Evolutionary conservation across 2,329 filamentous ascomycete genomes (phyloP), one percentile per base, ranked within the genome.

Genomic region (Thelonectria olida): DNA sequence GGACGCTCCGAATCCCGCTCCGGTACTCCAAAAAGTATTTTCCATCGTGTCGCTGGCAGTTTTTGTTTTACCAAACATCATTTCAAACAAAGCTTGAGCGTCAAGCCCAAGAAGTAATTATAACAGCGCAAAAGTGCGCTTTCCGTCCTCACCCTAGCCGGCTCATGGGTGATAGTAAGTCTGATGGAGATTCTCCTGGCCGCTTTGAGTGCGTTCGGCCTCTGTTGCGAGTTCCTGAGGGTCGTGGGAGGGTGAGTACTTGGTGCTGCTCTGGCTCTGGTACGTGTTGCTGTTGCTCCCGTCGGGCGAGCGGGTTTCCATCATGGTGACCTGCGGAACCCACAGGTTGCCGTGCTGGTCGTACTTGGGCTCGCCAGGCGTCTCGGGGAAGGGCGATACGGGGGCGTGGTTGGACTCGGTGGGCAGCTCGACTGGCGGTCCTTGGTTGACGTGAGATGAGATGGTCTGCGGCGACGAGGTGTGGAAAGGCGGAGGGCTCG

Each of bases 321-420:
- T 64, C 65, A 74, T 73, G 55, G 73, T 74, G 45, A 76, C 74
- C 45, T 76, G 74, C 15, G 74, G 74, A 55, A 73, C 53, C 76
- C 75, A 76, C 13, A 74, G 48, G 45, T 73, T 75, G 41, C 72
- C 72, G 42, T 75, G 67, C 17, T 66, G 70, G 58, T 76, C 74
- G 17, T 74, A 67, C 61, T 76, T 75, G 19, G 71, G 68, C 55
- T 66, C 65, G n/a, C 65, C 45, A 42, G 34, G 52, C 23, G 65
- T 52, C 44, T 61, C 63, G 10, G 64, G 58, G 39, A 62, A 59
- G 12, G 69, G 69, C 10, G 67, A 66, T 31, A 38, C 20, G 25
- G 59, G 55, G 36, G 55, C 34, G 28, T 62, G 41, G 17, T 69
- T 54, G 19, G 28, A 42, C 7, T 64, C 54, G 8, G 64, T 62